phyloP scores from a whole-genome alignment of 2,329 filamentous ascomycete genomes.

The Phyllosticta paracitricarpa region DNA sequence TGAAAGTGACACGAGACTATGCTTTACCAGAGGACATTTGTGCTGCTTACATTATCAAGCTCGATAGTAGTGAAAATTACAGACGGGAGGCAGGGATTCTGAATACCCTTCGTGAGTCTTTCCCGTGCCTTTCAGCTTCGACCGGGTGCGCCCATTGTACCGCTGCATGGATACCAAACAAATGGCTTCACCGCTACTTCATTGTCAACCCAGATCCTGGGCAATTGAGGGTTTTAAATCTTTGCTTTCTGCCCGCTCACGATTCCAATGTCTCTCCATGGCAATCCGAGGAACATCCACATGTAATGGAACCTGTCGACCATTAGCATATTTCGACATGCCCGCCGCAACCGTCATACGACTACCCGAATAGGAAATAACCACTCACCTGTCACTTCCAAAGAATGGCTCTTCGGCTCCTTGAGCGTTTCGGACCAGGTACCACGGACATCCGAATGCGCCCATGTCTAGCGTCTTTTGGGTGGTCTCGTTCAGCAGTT shows the following conservation, averaged over 20 bases:
- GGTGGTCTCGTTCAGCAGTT: conserved; percentile 48
- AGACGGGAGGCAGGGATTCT: background rate
- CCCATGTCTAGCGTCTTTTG: conserved; percentile 52
- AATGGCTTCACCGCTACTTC: background rate
- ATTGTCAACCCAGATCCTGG: background rate
- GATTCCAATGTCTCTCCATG: conserved; percentile 46
- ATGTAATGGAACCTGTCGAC: conserved; percentile 55
- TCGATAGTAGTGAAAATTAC: background rate
- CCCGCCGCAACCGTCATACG: background rate
- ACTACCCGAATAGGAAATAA: background rate
- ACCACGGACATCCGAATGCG: conserved; percentile 70
- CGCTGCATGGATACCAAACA: background rate
- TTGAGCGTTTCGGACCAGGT: conserved; percentile 49
- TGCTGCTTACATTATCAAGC: background rate
- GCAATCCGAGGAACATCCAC: conserved; percentile 55
- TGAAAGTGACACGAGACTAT: background rate
- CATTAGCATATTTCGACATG: background rate
- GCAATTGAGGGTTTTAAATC: conserved; percentile 18
- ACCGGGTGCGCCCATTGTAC: background rate
- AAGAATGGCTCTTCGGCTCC: conserved; percentile 57
- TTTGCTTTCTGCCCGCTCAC: conserved; percentile 16
- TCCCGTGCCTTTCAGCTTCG: background rate
- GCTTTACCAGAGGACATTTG: background rate
- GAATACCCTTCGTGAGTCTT: background rate
- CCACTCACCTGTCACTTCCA: conserved; percentile 56